Conservation (phyloP, 2,329 filamentous ascomycete species). For the Aspergillus piperis region DNA sequence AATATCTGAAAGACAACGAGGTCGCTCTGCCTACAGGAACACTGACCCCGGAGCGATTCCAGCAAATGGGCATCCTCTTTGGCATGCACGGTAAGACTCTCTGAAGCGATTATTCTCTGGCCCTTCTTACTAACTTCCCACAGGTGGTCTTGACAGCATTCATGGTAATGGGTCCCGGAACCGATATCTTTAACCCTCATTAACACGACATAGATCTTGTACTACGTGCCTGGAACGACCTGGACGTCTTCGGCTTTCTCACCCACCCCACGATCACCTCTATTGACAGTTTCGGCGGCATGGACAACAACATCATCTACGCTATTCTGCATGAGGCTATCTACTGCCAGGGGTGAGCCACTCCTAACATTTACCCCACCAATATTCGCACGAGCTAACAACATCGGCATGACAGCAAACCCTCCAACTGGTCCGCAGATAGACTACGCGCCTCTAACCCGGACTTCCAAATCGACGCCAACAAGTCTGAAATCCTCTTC, state of each 20-base stretch:
- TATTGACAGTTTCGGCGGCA: constrained; percentile 67
- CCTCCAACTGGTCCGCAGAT: constrained; percentile 74
- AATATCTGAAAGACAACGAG: constrained; percentile 63
- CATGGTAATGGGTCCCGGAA: constrained; percentile 52
- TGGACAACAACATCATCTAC: constrained; percentile 80
- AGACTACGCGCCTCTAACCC: constrained; percentile 40
- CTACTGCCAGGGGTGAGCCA: constrained; percentile 69
- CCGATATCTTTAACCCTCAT: neutral
- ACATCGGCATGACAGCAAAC: constrained; percentile 41
- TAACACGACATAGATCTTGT: constrained; percentile 56
- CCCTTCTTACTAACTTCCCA: constrained; percentile 14
- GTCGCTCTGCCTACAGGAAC: constrained; percentile 69
- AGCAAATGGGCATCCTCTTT: constrained; percentile 76
- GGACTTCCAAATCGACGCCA: constrained; percentile 49
- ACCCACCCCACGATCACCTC: constrained; percentile 69
- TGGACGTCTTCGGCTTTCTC: constrained; percentile 74
- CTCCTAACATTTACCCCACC: neutral
- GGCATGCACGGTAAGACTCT: constrained; percentile 64
- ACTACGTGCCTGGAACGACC: constrained; percentile 68
- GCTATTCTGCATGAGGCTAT: constrained; percentile 83
- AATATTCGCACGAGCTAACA: neutral
- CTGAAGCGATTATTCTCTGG: neutral
- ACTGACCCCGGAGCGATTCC: constrained; percentile 72
- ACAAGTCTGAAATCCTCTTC: constrained; percentile 67
- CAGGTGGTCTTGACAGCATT: constrained; percentile 69